A percentile compares a stretch with the other conserved stretches of the same genome.
Conservation (phyloP, 2,329 filamentous ascomycete genomes). For the Aureobasidium lini region DNA sequence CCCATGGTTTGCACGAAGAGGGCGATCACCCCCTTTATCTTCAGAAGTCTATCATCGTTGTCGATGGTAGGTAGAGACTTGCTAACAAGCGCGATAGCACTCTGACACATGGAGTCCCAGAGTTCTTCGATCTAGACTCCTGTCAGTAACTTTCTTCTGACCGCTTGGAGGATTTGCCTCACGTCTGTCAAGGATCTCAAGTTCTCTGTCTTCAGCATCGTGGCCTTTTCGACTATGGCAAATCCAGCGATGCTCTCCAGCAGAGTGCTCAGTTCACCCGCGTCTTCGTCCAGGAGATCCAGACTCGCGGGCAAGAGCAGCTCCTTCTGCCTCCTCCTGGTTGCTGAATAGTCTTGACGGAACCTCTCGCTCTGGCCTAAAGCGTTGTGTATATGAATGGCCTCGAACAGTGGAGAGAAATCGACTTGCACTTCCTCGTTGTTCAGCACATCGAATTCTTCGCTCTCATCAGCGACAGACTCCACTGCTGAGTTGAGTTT, state of each 20-base stretch:
- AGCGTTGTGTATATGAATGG: conserved; percentile 91
- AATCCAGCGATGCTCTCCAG: conserved; percentile 93
- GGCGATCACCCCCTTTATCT: conserved; percentile 86
- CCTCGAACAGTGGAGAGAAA: conserved; percentile 90
- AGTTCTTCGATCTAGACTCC: conserved; percentile 74
- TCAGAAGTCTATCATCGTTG: conserved; percentile 84
- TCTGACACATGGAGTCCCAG: conserved; percentile 96
- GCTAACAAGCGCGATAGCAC: conserved; percentile 72
- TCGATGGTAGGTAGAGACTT: conserved; percentile 71
- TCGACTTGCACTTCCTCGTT: conserved; percentile 94
- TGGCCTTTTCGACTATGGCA: conserved; percentile 91
- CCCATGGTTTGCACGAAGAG: conserved; percentile 99
- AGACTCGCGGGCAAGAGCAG: conserved; percentile 71
- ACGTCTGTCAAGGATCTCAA: conserved; percentile 77
- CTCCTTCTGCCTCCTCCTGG: conserved; percentile 84
- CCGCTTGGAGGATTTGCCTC: conserved; percentile 24
- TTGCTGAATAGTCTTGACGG: conserved; percentile 82
- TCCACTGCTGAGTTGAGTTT: conserved; percentile 94
- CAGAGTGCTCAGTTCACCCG: conserved; percentile 77
- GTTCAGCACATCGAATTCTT: conserved; percentile 91
- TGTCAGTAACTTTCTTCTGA: conserved; percentile 11
- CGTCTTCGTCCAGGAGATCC: conserved; percentile 72
- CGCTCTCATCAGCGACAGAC: conserved; percentile 85
- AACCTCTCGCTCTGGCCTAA: conserved; percentile 90
- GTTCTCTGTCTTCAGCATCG: conserved; percentile 78